phyloP scores from a whole-genome alignment of 805 yeast genomes.

The Monosporozyma yasuniensis region DNA sequence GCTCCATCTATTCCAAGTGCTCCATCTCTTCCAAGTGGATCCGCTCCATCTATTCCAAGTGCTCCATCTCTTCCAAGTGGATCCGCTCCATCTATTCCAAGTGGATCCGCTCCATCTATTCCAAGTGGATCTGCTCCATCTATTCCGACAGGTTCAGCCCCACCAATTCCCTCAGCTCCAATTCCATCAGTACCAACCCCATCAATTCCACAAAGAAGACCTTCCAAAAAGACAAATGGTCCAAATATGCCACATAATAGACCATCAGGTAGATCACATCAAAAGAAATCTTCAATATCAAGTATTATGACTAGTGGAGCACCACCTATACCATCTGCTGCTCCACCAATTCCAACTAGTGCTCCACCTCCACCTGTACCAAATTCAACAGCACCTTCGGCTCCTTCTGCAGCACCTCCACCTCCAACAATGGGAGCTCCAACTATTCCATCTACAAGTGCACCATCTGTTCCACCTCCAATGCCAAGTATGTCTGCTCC shows the following conservation, averaged over 20 bases:
- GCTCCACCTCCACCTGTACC: slow-evolving; percentile 23
- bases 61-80: too few species aligned
- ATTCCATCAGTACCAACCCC: not conserved
- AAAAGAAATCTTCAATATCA: slow-evolving; percentile 7
- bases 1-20: slow-evolving; percentile 8
- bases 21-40: not conserved
- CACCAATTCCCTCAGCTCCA: slow-evolving; percentile 7
- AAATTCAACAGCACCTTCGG: slow-evolving; percentile 14
- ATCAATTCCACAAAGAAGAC: slow-evolving; percentile 14
- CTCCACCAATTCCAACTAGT: slow-evolving; percentile 21
- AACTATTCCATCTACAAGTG: slow-evolving; percentile 12
- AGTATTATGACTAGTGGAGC: slow-evolving; percentile 14
- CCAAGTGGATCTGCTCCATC: slow-evolving; percentile 5
- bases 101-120: slow-evolving; percentile 4
- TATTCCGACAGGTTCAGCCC: slow-evolving; percentile 6
- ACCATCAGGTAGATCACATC: slow-evolving; percentile 13
- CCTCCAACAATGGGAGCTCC: slow-evolving; percentile 13
- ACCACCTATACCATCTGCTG: slow-evolving; percentile 16
- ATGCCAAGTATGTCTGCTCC: slow-evolving; percentile 24
- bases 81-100: slow-evolving; percentile 10
- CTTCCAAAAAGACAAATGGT: slow-evolving; percentile 4
- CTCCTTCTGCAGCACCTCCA: slow-evolving; percentile 14
- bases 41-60: slow-evolving; percentile 13
- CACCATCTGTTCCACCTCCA: slow-evolving; percentile 15
- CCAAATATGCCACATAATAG: slow-evolving; percentile 17